Percentiles rank a stretch among this genome's conserved stretches.
Evolutionary conservation across 1,139 yeast species (phyloP).

Genomic region (Lodderomyces orthopsilosis): DNA sequence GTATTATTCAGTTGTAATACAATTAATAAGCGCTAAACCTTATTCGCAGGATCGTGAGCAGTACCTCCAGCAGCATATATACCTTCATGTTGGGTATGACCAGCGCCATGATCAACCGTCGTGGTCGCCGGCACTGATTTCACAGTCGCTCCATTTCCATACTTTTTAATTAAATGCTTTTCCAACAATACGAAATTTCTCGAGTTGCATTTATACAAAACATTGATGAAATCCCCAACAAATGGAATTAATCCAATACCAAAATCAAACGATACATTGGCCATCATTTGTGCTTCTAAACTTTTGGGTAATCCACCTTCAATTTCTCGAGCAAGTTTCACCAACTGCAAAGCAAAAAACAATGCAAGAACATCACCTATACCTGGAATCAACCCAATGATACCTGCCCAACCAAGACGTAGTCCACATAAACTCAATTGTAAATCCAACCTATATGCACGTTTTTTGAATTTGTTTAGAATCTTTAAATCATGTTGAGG

Average conservation of each 20-base stretch:
- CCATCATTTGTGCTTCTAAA: slow-evolving; percentile 51
- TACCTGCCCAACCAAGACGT: slow-evolving; percentile 69
- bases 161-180: slow-evolving; percentile 48
- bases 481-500: slow-evolving; percentile 52
- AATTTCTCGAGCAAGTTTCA: slow-evolving; percentile 50
- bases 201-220: slow-evolving; percentile 72
- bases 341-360: slow-evolving; percentile 47
- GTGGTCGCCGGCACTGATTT: slow-evolving; percentile 2
- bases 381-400: slow-evolving; percentile 68
- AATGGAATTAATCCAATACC: slow-evolving; percentile 68
- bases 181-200: slow-evolving; percentile 68
- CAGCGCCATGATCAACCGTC: slow-evolving; percentile 6
- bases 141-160: slow-evolving; percentile 14
- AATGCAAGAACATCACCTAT: slow-evolving; percentile 56
- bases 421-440: slow-evolving; percentile 62
- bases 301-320: slow-evolving; percentile 64
- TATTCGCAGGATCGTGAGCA: not conserved
- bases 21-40: not conserved
- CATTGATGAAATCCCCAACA: slow-evolving; percentile 66
- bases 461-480: slow-evolving; percentile 51
- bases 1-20: not conserved
- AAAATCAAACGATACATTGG: slow-evolving; percentile 64
- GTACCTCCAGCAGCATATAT: not conserved
- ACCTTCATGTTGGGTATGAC: not conserved
- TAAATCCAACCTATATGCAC: slow-evolving; percentile 66